phyloP scores from a whole-genome alignment of 148 eudicot species.

The Rhododendron ovatum region DNA sequence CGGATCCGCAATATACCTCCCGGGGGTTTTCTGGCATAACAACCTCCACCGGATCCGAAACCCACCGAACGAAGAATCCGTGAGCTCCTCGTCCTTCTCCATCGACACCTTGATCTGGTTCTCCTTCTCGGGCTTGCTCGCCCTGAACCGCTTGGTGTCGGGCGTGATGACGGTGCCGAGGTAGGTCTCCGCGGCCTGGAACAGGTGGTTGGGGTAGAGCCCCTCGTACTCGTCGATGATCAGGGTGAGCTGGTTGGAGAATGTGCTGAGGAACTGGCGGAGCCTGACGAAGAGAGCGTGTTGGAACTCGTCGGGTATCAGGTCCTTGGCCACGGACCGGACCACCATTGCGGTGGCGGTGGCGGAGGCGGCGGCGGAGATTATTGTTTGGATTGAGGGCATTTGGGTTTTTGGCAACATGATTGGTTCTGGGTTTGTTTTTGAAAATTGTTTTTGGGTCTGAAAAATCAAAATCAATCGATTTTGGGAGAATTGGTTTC shows the following conservation, averaged over 20 bases:
- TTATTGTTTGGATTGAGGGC: constrained; percentile 15
- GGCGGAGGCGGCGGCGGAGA: constrained; percentile 25
- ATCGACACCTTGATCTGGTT: constrained; percentile 14
- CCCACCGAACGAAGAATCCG: constrained; percentile 14
- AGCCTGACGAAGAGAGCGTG: not conserved
- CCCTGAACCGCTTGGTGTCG: constrained; percentile 8
- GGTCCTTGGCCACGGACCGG: constrained; percentile 13
- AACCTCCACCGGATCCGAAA: constrained; percentile 19
- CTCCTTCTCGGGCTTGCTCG: constrained; percentile 6
- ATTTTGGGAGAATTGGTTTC: too few species aligned
- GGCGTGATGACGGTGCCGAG: constrained; percentile 9
- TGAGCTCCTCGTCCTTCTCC: constrained; percentile 19
- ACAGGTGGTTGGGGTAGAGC: constrained; percentile 15
- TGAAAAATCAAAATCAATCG: not conserved
- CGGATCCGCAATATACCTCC: not conserved
- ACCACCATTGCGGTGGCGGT: constrained; percentile 29
- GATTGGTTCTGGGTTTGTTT: not conserved
- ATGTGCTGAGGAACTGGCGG: not conserved
- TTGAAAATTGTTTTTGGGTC: not conserved
- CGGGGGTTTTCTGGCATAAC: not conserved
- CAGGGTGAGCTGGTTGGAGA: constrained; percentile 18
- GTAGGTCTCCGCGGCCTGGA: constrained; percentile 17
- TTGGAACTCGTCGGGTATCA: constrained; percentile 9
- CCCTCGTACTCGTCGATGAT: constrained; percentile 25
- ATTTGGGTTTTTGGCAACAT: constrained; percentile 14